A percentile compares a stretch with the other conserved stretches of the same genome.
phyloP scores from a whole-genome alignment of 1,284 basidiomycete genomes.

The Dichomitus squalens region DNA sequence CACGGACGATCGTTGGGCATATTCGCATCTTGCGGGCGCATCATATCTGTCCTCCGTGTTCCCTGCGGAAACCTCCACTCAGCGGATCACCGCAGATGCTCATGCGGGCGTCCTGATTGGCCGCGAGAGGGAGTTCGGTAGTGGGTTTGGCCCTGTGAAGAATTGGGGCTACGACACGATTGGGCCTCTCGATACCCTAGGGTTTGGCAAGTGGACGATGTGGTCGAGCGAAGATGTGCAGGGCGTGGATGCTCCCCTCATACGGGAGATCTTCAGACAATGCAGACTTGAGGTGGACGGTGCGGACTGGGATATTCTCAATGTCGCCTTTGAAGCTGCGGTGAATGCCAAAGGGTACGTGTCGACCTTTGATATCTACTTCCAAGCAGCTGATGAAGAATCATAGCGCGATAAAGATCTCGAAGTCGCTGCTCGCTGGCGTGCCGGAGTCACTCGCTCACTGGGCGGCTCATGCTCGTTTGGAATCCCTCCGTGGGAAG shows the following conservation, averaged over 20 bases:
- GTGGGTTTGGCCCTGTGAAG: constrained; percentile 66
- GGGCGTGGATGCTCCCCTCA: constrained; percentile 47
- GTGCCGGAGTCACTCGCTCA: constrained; percentile 68
- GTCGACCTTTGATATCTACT: constrained; percentile 1
- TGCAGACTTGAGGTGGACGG: constrained; percentile 52
- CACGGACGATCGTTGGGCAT: constrained; percentile 69
- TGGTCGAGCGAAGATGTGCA: constrained; percentile 54
- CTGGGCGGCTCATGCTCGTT: constrained; percentile 83
- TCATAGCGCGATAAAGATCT: constrained; percentile 70
- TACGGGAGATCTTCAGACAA: constrained; percentile 59
- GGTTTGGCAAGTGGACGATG: constrained; percentile 42
- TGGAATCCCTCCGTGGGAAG: constrained; percentile 76
- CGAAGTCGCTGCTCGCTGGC: constrained; percentile 67
- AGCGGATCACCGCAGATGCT: constrained; percentile 52
- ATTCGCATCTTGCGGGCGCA: constrained; percentile 44
- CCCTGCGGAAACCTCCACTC: constrained; percentile 36
- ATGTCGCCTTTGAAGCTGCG: constrained; percentile 69
- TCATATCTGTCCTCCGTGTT: constrained; percentile 55
- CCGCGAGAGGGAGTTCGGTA: constrained; percentile 59
- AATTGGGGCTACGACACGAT: constrained; percentile 60
- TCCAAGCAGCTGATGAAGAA: constrained; percentile 14
- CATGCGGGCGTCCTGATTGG: constrained; percentile 68
- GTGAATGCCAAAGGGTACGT: constrained; percentile 62
- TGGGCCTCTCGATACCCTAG: constrained; percentile 53
- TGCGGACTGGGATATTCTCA: constrained; percentile 62